Conservation (phyloP, 371 early-diverging fungal species). For the Syncephalastrum monosporum region DNA sequence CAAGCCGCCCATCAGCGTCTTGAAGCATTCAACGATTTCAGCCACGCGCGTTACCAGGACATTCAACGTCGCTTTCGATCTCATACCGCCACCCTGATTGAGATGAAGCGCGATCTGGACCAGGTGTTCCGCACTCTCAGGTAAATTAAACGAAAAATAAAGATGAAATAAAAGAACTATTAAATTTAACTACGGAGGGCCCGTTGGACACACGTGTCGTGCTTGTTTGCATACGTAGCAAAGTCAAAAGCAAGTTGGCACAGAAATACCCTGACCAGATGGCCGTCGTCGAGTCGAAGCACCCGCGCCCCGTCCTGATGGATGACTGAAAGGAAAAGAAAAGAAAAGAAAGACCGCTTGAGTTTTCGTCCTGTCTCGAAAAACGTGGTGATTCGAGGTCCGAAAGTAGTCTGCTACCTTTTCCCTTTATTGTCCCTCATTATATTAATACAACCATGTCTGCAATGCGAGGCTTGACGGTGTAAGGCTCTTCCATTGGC, state of each 20-base stretch:
- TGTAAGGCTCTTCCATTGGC: constrained; percentile 8
- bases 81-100: constrained; percentile 37
- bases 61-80: constrained; percentile 43
- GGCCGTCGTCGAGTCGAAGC: constrained; percentile 19
- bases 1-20: constrained; percentile 29
- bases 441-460: constrained; percentile 11
- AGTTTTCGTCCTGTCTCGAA: not conserved
- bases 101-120: constrained; percentile 42
- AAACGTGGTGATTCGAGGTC: too few species aligned
- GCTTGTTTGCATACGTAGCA: constrained; percentile 9
- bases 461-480: constrained; percentile 16
- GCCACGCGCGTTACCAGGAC: constrained; percentile 43
- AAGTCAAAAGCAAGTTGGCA: constrained; percentile 33
- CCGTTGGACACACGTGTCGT: not conserved
- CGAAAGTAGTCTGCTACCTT: not conserved
- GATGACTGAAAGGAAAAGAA: constrained; percentile 22
- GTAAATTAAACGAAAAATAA: constrained; percentile 8
- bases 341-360: not conserved
- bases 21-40: constrained; percentile 47
- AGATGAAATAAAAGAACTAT: not conserved
- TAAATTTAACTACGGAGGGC: not conserved
- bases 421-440: constrained; percentile 2
- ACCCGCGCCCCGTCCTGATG: constrained; percentile 29
- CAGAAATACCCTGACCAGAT: constrained; percentile 38
- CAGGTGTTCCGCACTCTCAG: constrained; percentile 36